Conservation (phyloP, 2,329 filamentous ascomycete species). For the Tolypocladium cylindrosporum region DNA sequence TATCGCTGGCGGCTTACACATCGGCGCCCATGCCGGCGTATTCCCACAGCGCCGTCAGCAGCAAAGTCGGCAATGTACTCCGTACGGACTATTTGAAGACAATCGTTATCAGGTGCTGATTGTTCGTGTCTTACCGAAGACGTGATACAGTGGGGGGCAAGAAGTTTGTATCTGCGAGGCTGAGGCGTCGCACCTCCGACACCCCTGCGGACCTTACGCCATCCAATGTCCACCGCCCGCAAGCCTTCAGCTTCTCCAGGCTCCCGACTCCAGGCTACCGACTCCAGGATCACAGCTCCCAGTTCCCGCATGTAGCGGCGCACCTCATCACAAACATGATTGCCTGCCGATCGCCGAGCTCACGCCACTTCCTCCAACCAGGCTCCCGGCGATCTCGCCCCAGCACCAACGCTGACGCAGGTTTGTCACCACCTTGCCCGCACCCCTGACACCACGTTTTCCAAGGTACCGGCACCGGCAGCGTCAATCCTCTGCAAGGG, state of each 20-base stretch:
- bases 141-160: background rate
- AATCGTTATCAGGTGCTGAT: background rate
- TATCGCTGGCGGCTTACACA: too few species aligned
- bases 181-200: background rate
- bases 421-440: background rate
- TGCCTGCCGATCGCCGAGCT: background rate
- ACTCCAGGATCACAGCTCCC: background rate
- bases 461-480: background rate
- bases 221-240: background rate
- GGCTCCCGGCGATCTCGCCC: background rate
- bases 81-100: background rate
- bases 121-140: background rate
- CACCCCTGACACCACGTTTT: background rate
- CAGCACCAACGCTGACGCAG: background rate
- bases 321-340: background rate
- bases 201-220: background rate
- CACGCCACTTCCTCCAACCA: background rate
- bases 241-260: background rate
- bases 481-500: background rate
- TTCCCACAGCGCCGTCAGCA: background rate
- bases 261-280: background rate
- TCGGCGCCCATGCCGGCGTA: too few species aligned
- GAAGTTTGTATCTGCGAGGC: too few species aligned
- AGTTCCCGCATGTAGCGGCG: background rate
- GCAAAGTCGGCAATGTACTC: background rate